Conservation (phyloP, 1,284 basidiomycete genomes). For the Apiotrichum montevideense region DNA sequence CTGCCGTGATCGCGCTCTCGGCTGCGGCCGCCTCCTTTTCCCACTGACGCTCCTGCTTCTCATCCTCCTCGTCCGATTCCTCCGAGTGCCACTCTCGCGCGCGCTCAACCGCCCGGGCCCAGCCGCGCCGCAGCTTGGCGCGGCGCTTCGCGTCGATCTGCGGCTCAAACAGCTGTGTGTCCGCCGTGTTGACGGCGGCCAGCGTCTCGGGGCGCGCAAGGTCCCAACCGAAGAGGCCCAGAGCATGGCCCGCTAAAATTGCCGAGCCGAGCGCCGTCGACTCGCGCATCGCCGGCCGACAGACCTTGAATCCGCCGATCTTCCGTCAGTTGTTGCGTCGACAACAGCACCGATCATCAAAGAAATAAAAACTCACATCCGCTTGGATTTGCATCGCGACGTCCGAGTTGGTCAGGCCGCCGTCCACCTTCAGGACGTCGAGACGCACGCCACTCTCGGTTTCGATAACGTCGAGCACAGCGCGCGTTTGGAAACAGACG, state of each 20-base stretch:
- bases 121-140: constrained; percentile 62
- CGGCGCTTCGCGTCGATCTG: constrained; percentile 55
- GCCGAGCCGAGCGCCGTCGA: constrained; percentile 93
- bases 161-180: constrained; percentile 67
- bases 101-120: constrained; percentile 78
- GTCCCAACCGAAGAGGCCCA: constrained; percentile 91
- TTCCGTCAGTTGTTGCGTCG: constrained; percentile 6
- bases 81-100: constrained; percentile 61
- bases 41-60: constrained; percentile 18
- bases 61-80: constrained; percentile 11
- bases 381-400: constrained; percentile 87
- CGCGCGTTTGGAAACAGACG: constrained; percentile 67
- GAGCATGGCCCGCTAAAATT: constrained; percentile 83
- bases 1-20: too few species aligned
- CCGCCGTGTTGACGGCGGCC: constrained; percentile 77
- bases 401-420: constrained; percentile 75
- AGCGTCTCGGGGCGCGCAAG: constrained; percentile 76
- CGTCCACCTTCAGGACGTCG: constrained; percentile 82
- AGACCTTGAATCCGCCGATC: constrained; percentile 84
- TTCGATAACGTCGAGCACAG: constrained; percentile 85
- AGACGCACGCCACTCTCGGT: constrained; percentile 52
- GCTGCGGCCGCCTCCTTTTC: constrained; percentile 4
- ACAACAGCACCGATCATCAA: too few species aligned
- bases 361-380: constrained; percentile 49
- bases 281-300: constrained; percentile 93